phyloP scores from a whole-genome alignment of 805 yeast species.

The Wickerhamiella sorbophila region DNA sequence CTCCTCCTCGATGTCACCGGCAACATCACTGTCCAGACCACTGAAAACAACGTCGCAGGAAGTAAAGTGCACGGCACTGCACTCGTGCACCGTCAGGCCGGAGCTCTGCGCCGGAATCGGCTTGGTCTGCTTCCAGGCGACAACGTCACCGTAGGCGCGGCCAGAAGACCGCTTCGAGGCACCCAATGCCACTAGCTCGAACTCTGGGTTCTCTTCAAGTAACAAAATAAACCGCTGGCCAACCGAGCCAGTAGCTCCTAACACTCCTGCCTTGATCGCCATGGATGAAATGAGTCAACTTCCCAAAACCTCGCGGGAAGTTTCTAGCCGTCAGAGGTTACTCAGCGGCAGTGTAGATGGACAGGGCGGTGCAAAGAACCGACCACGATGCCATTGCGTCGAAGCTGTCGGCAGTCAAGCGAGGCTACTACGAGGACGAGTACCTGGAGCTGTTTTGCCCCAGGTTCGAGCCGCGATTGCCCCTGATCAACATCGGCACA shows the following conservation, averaged over 20 bases:
- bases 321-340: neutral
- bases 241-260: constrained; percentile 96
- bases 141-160: constrained; percentile 69
- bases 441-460: constrained; percentile 17
- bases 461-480: constrained; percentile 30
- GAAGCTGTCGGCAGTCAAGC: constrained; percentile 32
- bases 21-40: constrained; percentile 84
- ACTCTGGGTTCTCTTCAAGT: constrained; percentile 76
- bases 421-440: constrained; percentile 34
- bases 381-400: constrained; percentile 49
- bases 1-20: constrained; percentile 82
- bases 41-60: constrained; percentile 92
- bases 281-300: constrained; percentile 26
- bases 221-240: constrained; percentile 90
- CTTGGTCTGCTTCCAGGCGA: constrained; percentile 86
- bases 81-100: constrained; percentile 55
- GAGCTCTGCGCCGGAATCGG: constrained; percentile 58
- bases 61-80: constrained; percentile 60
- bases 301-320: constrained; percentile 4
- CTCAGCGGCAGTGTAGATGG: constrained; percentile 3
- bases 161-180: constrained; percentile 94
- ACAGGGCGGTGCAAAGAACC: constrained; percentile 36
- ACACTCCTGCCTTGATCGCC: constrained; percentile 51
- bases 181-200: constrained; percentile 72
- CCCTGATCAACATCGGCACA: constrained; percentile 50